Percentiles rank a stretch among this genome's conserved stretches.
These are phyloP conservation scores for Colletotrichum sp. DNA, from an alignment of 2,329 filamentous ascomycete species.

Conservation along the genomic window DNA sequence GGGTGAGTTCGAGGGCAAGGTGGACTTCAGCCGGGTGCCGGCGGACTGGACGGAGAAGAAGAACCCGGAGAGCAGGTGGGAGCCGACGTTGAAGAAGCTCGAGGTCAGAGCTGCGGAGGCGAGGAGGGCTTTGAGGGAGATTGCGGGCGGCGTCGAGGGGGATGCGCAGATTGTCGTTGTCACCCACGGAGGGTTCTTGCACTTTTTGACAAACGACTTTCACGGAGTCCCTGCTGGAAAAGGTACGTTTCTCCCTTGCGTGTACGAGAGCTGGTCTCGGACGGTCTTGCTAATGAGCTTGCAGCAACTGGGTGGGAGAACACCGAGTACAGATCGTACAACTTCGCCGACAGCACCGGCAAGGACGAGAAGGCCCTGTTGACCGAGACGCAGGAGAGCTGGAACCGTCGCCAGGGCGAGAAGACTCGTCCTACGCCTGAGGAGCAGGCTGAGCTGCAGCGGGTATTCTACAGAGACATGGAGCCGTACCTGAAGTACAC, in stretches of 20 bases:
- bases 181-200: constrained; percentile 82
- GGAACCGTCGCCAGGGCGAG: constrained; percentile 47
- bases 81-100: constrained; percentile 57
- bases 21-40: constrained; percentile 68
- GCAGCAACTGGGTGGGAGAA: constrained; percentile 77
- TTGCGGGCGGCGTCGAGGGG: constrained; percentile 41
- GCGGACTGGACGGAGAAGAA: constrained; percentile 77
- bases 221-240: constrained; percentile 54
- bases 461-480: constrained; percentile 40
- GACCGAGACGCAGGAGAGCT: constrained; percentile 54
- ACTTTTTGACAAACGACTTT: constrained; percentile 87
- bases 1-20: constrained; percentile 64
- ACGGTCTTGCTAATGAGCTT: neutral
- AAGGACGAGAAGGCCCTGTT: constrained; percentile 53
- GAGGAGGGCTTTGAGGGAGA: constrained; percentile 60
- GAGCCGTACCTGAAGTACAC: constrained; percentile 40
- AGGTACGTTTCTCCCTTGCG: constrained; percentile 35
- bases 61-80: constrained; percentile 42
- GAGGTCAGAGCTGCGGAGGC: constrained; percentile 65
- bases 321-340: constrained; percentile 73
- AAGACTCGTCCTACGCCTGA: constrained; percentile 44
- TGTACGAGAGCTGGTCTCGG: neutral
- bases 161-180: constrained; percentile 76
- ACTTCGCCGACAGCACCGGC: constrained; percentile 60
- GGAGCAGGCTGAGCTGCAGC: constrained; percentile 51